These are phyloP conservation scores for Byssochlamys sp. DNA, from an alignment of 2,329 filamentous ascomycete species.

Conservation along the genomic window DNA sequence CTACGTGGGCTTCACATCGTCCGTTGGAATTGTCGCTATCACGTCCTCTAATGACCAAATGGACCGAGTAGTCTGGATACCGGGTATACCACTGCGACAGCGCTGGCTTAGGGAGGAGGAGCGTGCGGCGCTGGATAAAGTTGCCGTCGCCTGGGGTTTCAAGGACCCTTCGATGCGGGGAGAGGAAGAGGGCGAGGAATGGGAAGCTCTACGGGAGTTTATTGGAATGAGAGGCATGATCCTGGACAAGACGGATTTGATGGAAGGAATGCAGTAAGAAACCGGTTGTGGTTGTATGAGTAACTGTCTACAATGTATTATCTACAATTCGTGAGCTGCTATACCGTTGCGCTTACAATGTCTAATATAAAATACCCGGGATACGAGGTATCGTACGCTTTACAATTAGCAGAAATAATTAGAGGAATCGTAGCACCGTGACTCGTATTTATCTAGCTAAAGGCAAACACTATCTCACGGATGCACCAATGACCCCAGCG, in stretches of 20 bases:
- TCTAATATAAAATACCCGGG: not conserved
- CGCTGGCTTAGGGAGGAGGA: conserved; percentile 88
- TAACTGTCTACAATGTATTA: conserved; percentile 2
- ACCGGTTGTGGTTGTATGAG: not conserved
- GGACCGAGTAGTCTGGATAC: conserved; percentile 81
- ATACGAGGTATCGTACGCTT: not conserved
- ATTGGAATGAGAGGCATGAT: conserved; percentile 77
- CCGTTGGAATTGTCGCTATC: conserved; percentile 72
- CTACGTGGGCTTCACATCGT: conserved; percentile 71
- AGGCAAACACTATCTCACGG: conserved; percentile 19
- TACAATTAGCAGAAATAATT: not conserved
- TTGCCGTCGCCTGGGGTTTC: conserved; percentile 88
- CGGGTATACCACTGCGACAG: conserved; percentile 67
- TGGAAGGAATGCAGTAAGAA: conserved; percentile 78
- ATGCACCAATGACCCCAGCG: conserved; percentile 15
- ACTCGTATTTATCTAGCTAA: conserved; percentile 24
- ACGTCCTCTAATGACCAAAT: conserved; percentile 90
- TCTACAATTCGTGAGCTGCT: not conserved
- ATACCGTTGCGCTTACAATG: not conserved
- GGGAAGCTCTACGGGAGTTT: conserved; percentile 76
- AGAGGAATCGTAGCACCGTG: conserved; percentile 22
- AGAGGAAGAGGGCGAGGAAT: conserved; percentile 83
- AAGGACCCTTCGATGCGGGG: conserved; percentile 68
- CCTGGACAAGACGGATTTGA: conserved; percentile 75
- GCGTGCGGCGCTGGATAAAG: conserved; percentile 71